Evolutionary conservation across 2,329 filamentous ascomycete species (phyloP).

Genomic region (Pleurostoma richardsiae): DNA sequence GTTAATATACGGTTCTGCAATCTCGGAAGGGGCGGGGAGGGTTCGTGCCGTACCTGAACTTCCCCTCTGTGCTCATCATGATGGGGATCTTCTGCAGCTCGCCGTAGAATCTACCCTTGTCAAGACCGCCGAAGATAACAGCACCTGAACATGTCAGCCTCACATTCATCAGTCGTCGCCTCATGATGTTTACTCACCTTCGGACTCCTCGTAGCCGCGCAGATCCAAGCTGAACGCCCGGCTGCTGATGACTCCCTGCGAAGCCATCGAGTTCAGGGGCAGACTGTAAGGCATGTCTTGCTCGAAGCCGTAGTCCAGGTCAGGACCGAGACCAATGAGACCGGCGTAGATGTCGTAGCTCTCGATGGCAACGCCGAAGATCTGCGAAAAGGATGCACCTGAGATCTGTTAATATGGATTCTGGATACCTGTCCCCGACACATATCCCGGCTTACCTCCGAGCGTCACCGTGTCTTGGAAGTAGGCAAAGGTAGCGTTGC

Average conservation of each 20-base stretch:
- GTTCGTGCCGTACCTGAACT: no score
- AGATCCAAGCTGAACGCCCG: constrained; percentile 4
- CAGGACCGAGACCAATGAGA: constrained; percentile 1
- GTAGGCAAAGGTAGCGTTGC: not conserved
- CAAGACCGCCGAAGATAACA: constrained; percentile 6
- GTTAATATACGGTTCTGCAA: no score
- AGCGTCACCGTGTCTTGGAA: constrained; percentile 1
- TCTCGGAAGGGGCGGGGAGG: no score
- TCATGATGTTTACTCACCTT: not conserved
- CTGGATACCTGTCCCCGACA: no score
- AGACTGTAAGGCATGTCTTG: not conserved
- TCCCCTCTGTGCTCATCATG: not conserved
- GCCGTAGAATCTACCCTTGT: constrained; percentile 6
- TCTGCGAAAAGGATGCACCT: not conserved
- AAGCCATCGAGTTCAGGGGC: constrained; percentile 2
- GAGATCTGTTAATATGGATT: no score
- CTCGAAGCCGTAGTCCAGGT: not conserved
- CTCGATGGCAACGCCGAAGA: constrained; percentile 1
- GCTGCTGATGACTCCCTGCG: constrained; percentile 4
- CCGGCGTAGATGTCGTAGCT: not conserved
- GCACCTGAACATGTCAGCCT: not conserved
- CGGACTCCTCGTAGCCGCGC: not conserved
- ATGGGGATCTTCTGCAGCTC: constrained; percentile 8
- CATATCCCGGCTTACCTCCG: not conserved
- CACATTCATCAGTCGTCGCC: no score